Conservation (phyloP, 73 alveolate genomes). For the Tetrahymena malaccensis region DNA sequence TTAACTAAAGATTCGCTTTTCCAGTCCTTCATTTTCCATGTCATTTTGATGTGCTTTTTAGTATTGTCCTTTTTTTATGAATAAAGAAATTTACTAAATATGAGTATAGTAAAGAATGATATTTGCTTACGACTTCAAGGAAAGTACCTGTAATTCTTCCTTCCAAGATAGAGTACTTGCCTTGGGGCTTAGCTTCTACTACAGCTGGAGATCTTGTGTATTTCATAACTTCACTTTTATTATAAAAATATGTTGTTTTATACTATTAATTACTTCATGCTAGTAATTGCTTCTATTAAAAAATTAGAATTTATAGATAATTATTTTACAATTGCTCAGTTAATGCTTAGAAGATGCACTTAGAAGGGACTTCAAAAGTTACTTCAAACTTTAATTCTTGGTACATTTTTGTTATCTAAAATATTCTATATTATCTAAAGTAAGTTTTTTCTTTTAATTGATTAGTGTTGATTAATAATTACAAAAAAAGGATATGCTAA, state of each 20-base stretch:
- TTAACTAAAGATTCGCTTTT: background rate
- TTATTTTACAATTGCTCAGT: background rate
- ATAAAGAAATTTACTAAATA: too few species aligned
- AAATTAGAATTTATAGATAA: background rate
- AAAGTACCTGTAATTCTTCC: background rate
- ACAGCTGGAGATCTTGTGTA: background rate
- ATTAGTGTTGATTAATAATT: background rate
- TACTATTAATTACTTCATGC: too few species aligned
- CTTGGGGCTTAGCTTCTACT: background rate
- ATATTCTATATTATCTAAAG: background rate
- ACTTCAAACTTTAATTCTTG: background rate
- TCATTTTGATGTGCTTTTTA: background rate
- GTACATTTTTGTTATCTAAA: background rate
- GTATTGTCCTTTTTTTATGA: background rate
- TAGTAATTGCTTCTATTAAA: too few species aligned
- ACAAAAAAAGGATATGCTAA: background rate
- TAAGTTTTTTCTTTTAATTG: background rate
- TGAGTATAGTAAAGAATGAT: too few species aligned
- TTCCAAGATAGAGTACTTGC: background rate
- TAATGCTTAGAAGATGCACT: background rate
- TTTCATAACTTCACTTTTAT: background rate
- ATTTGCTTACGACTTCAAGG: background rate
- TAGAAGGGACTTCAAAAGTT: background rate
- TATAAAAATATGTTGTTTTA: background rate
- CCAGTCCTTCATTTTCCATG: background rate